Percentiles rank a stretch among this genome's conserved stretches.
These are phyloP conservation scores for Starmerella cellae DNA, from an alignment of 805 yeast genomes.

Conservation along the genomic window DNA sequence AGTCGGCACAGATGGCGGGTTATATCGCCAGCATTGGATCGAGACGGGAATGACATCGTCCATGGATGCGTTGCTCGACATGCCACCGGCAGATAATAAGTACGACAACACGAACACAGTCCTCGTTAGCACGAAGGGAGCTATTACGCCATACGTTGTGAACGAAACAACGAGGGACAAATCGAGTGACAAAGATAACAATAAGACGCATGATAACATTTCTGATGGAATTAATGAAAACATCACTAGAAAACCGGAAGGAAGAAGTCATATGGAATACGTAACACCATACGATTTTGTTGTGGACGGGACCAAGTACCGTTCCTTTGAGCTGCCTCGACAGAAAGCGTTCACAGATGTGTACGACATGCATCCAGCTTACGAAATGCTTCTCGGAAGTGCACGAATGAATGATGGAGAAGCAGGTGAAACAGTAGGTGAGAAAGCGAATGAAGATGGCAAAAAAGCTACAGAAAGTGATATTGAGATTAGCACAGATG, in stretches of 20 bases:
- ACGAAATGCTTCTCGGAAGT: not conserved
- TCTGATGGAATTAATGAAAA: not conserved
- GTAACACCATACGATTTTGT: not conserved
- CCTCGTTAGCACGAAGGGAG: not conserved
- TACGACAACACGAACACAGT: not conserved
- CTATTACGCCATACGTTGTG: constrained; percentile 3
- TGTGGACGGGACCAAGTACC: not conserved
- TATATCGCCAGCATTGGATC: constrained; percentile 15
- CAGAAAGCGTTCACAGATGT: not conserved
- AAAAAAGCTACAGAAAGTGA: not conserved
- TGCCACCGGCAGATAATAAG: constrained; percentile 4
- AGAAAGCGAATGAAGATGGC: not conserved
- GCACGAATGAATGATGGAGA: too few relatives aligned
- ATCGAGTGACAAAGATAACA: not conserved
- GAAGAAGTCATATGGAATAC: not conserved
- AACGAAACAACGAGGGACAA: constrained; percentile 5
- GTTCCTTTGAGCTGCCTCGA: not conserved
- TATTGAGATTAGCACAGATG: not conserved
- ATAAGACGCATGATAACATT: not conserved
- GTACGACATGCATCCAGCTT: not conserved
- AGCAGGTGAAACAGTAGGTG: too few relatives aligned
- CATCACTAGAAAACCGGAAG: not conserved
- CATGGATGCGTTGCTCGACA: constrained; percentile 1
- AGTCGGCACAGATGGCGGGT: constrained; percentile 17
- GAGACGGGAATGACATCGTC: not conserved